Evolutionary conservation across 768 basidiomycete species (phyloP).

Genomic region (Mycena chlorophos): DNA sequence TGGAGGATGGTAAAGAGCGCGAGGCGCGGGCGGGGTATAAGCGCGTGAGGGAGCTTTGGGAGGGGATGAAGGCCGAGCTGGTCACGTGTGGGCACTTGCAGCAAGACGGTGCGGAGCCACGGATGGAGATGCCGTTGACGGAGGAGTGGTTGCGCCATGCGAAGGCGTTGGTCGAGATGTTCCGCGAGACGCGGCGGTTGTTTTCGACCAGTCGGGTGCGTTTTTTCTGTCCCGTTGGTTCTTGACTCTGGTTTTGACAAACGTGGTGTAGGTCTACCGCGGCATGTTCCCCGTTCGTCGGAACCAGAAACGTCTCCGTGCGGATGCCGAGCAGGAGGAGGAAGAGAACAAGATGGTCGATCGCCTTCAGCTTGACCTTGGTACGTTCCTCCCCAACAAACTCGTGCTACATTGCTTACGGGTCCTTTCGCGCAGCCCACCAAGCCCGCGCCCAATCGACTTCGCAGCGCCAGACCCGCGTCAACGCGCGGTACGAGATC

Average conservation of each 20-base stretch:
- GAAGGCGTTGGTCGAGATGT: conserved; percentile 84
- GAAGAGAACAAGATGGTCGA: conserved; percentile 75
- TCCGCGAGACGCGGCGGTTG: conserved; percentile 81
- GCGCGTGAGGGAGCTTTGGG: conserved; percentile 64
- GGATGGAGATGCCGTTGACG: conserved; percentile 48
- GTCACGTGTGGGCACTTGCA: too few relatives aligned
- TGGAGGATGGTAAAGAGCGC: conserved; percentile 67
- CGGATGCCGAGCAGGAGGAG: conserved; percentile 59
- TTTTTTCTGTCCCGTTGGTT: conserved; percentile 16
- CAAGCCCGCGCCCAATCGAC: conserved; percentile 56
- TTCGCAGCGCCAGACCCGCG: conserved; percentile 49
- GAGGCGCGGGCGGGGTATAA: conserved; percentile 61
- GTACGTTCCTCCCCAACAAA: conserved; percentile 37
- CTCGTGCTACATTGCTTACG: background rate
- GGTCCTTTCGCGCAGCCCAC: conserved; percentile 42
- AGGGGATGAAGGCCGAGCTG: conserved; percentile 51
- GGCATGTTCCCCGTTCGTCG: conserved; percentile 34
- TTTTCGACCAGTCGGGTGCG: conserved; percentile 78
- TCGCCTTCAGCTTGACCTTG: conserved; percentile 73
- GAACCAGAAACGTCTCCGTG: conserved; percentile 35
- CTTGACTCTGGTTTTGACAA: background rate
- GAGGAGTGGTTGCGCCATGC: conserved; percentile 82
- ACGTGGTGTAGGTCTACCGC: background rate
- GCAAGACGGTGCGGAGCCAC: conserved; percentile 30
- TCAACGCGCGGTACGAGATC: conserved; percentile 42